phyloP scores from a whole-genome alignment of 768 basidiomycete genomes.

The Gelatoporia subvermispora region DNA sequence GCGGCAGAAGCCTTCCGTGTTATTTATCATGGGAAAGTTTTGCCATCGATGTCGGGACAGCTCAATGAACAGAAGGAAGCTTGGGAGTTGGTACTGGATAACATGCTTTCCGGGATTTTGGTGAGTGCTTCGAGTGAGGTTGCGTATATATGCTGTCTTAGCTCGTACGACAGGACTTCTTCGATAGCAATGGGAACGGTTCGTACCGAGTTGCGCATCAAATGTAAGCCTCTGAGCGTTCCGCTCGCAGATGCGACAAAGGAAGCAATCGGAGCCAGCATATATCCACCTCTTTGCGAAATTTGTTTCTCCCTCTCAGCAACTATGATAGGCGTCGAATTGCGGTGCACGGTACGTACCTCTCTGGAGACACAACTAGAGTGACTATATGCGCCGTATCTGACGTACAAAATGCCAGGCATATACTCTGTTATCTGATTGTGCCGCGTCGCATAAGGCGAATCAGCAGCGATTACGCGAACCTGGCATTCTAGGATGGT shows the following conservation, averaged over 20 bases:
- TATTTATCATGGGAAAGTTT: slow-evolving; percentile 36
- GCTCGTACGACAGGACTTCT: slow-evolving; percentile 14
- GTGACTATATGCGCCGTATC: slow-evolving; percentile 1
- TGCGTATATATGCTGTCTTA: not conserved
- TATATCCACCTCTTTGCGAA: slow-evolving; percentile 31
- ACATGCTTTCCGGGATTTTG: slow-evolving; percentile 50
- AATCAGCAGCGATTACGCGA: slow-evolving; percentile 46
- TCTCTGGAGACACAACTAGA: not conserved
- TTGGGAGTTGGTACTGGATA: slow-evolving; percentile 44
- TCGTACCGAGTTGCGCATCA: not conserved
- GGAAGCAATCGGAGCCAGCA: slow-evolving; percentile 19
- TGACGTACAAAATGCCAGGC: slow-evolving; percentile 33
- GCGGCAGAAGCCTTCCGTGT: slow-evolving; percentile 35
- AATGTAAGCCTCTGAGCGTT: not conserved
- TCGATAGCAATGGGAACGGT: slow-evolving; percentile 29
- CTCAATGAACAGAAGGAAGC: slow-evolving; percentile 15
- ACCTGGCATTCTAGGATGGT: slow-evolving; percentile 45
- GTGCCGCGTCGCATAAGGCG: slow-evolving; percentile 32
- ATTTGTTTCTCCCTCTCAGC: slow-evolving; percentile 30
- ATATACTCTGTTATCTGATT: slow-evolving; percentile 49
- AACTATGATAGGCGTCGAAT: slow-evolving; percentile 22
- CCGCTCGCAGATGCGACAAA: slow-evolving; percentile 10
- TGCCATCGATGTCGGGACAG: slow-evolving; percentile 18
- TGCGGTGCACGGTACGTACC: slow-evolving; percentile 22
- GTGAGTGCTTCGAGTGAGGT: slow-evolving; percentile 24